These are phyloP conservation scores for Cordyceps fumosorosea DNA, from an alignment of 2,329 filamentous ascomycete species.

Conservation along the genomic window DNA sequence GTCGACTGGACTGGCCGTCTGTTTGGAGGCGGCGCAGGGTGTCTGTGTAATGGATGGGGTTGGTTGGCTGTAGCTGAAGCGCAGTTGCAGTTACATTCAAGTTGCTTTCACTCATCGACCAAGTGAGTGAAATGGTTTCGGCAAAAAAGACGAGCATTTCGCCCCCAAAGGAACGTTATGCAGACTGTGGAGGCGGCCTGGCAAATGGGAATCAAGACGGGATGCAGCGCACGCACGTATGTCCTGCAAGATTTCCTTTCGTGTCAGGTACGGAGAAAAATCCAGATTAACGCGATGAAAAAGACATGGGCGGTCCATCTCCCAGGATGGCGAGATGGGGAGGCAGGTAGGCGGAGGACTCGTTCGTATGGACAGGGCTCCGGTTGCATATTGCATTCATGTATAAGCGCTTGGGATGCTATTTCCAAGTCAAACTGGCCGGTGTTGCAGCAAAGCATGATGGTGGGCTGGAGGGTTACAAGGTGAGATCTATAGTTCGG, in stretches of 20 bases:
- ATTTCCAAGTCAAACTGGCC: background rate
- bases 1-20: background rate
- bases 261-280: constrained; percentile 5
- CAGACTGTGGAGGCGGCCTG: background rate
- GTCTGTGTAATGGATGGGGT: background rate
- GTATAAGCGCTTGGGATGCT: background rate
- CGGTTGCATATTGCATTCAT: background rate
- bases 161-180: background rate
- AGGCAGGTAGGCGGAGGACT: background rate
- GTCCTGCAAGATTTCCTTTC: background rate
- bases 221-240: background rate
- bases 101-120: background rate
- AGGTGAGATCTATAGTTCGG: background rate
- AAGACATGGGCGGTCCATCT: background rate
- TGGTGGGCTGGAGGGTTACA: background rate
- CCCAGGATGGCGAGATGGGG: constrained; percentile 1
- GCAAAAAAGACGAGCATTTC: background rate
- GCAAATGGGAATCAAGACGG: background rate
- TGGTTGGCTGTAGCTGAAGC: background rate
- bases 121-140: background rate
- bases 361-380: background rate
- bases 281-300: background rate
- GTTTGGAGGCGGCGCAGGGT: background rate
- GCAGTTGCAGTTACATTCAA: background rate
- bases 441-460: background rate